These are phyloP conservation scores for Fusarium domesticum DNA, from an alignment of 2,329 filamentous ascomycete genomes.

Conservation along the genomic window DNA sequence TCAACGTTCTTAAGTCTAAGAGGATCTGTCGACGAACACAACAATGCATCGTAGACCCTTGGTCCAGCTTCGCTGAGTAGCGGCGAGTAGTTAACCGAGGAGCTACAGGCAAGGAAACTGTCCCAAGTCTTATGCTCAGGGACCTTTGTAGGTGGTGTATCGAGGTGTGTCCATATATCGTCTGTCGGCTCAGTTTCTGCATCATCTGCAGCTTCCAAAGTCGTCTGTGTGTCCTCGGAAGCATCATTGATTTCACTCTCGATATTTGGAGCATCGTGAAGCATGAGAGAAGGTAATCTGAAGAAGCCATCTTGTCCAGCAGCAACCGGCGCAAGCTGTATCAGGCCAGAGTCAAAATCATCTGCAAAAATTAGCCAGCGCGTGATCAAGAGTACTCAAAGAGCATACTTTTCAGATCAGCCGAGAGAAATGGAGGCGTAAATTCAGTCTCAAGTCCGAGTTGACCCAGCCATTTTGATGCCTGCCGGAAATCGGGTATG, in stretches of 20 bases:
- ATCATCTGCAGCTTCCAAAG: conserved; percentile 6
- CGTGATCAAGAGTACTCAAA: not conserved
- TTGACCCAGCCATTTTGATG: conserved; percentile 48
- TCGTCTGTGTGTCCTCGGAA: conserved; percentile 4
- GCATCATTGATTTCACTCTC: conserved; percentile 8
- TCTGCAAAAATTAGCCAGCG: conserved; percentile 10
- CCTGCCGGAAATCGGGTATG: conserved; percentile 59
- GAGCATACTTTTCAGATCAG: conserved; percentile 34
- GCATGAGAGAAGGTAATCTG: conserved; percentile 20
- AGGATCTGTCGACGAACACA: conserved; percentile 43
- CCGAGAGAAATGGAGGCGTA: conserved; percentile 42
- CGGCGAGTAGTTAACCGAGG: conserved; percentile 39
- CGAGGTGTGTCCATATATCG: conserved; percentile 47
- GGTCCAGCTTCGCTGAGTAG: conserved; percentile 70
- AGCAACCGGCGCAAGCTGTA: conserved; percentile 19
- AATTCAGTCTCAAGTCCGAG: conserved; percentile 15
- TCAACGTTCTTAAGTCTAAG: conserved; percentile 38
- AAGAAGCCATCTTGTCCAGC: conserved; percentile 34
- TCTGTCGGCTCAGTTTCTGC: conserved; percentile 3
- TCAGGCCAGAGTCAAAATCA: conserved; percentile 11
- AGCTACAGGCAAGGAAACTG: conserved; percentile 50
- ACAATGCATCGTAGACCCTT: conserved; percentile 61
- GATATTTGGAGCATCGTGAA: conserved; percentile 4
- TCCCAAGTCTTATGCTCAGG: conserved; percentile 67
- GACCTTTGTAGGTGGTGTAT: conserved; percentile 29